Base-by-base conservation (phyloP, 306 rosid species). In the Rosa rugosa region DNA sequence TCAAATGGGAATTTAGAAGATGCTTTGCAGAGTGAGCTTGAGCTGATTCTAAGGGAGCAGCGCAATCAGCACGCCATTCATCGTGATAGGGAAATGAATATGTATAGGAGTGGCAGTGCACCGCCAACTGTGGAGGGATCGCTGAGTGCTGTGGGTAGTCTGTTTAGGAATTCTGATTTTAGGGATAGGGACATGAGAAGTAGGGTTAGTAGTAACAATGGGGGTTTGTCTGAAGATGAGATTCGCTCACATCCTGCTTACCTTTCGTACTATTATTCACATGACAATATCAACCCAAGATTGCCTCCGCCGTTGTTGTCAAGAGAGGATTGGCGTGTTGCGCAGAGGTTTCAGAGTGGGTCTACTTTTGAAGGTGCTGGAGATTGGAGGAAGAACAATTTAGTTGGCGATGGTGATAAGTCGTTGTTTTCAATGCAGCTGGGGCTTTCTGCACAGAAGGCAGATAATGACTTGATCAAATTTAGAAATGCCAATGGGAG, bases 111-210 rank as follows among this genome's bases (percentile, higher is more conserved):
- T 83, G 99, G 99, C 77, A 95, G 99, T 85, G 99, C 99, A 38
- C 98, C 99, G 3, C 99, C 99, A 6, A 93, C 99, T 13, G 97
- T 95, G 8, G 98, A 92, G 82, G 99, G 99, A 20, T 92, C 98
- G 0, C 62, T 93, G 46, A 91, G 81, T 76, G 99, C 99, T 71
- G 90, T 86, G 71, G 96, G 91, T 65, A 87, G 91, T 81, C 89
- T 93, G 50, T 73, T 76, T 57, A 80, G 91, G 80, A 85, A 87
- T 77, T 78, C 92, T 71, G 89, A 87, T 83, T 80, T 79, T 6
- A 85, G 86, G 25, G 83, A 76, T 70, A 60, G 87, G 34, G 83
- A 76, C 70, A 54, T 72, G 67, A 81, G 80, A 80, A 66, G 67
- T 83, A 76, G 88, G 73, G 75, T 83, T 56, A 57, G 75, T 76